Percentiles rank a stretch among this genome's conserved stretches.
These are phyloP conservation scores for Saccharomyces mikatae DNA, from an alignment of 805 yeast genomes.

Conservation along the genomic window DNA sequence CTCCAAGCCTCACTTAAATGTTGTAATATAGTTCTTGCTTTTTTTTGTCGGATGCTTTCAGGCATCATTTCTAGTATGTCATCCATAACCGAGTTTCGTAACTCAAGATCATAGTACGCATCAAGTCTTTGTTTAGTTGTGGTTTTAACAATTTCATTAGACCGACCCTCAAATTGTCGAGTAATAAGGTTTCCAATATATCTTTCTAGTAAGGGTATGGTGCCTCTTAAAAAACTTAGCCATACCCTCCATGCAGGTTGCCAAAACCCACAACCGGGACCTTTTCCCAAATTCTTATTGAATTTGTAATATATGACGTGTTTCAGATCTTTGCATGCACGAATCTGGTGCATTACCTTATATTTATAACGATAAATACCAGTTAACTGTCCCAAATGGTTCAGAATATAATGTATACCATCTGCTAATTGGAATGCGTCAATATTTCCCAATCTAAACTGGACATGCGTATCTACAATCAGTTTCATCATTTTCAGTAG, in stretches of 20 bases:
- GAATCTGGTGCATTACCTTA: conserved; percentile 95
- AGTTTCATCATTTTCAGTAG: conserved; percentile 75
- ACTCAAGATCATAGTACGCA: conserved; percentile 86
- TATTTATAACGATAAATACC: conserved; percentile 96
- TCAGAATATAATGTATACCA: conserved; percentile 81
- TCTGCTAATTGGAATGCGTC: conserved; percentile 94
- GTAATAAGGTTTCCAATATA: conserved; percentile 90
- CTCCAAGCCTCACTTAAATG: conserved; percentile 98
- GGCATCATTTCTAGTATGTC: conserved; percentile 97
- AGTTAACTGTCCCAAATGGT: conserved; percentile 91
- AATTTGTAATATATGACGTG: conserved; percentile 83
- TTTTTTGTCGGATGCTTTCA: conserved; percentile 80
- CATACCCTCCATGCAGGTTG: conserved; percentile 98
- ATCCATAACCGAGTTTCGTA: conserved; percentile 89
- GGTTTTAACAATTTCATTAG: conserved; percentile 86
- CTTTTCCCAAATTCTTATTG: conserved; percentile 83
- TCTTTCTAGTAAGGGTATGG: conserved; percentile 81
- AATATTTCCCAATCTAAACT: conserved; percentile 77
- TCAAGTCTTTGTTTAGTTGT: conserved; percentile 93
- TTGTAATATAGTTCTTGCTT: conserved; percentile 79
- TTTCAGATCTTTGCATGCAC: conserved; percentile 91
- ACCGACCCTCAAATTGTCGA: conserved; percentile 93
- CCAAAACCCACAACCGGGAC: conserved; percentile 99
- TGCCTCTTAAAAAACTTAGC: conserved; percentile 87
- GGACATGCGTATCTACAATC: conserved; percentile 89